Conservation (phyloP, 495 filamentous ascomycete species). For the Aspergillus ostianus region DNA sequence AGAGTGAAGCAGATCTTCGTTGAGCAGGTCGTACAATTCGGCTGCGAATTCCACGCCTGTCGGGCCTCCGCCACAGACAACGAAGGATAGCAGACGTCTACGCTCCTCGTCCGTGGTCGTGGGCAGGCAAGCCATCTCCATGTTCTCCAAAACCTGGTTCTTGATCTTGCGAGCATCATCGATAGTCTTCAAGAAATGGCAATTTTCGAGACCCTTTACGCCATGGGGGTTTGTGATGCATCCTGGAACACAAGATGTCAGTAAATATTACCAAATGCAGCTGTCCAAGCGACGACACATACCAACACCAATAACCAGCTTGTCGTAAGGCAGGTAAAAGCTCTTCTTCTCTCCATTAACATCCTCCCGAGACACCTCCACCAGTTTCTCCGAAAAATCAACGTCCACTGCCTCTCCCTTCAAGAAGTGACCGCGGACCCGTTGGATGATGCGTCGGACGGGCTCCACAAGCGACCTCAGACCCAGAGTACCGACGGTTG, state of each 20-base stretch:
- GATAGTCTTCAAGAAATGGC: constrained; percentile 91
- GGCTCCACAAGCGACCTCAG: constrained; percentile 90
- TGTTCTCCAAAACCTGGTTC: constrained; percentile 85
- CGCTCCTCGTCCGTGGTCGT: constrained; percentile 90
- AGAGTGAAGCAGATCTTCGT: constrained; percentile 81
- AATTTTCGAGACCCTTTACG: constrained; percentile 91
- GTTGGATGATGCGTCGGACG: constrained; percentile 75
- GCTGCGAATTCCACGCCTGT: constrained; percentile 98
- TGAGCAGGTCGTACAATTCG: constrained; percentile 92
- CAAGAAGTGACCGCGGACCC: constrained; percentile 83
- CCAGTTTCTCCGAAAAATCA: constrained; percentile 84
- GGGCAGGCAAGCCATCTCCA: constrained; percentile 90
- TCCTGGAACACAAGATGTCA: constrained; percentile 43
- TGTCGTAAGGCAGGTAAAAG: constrained; percentile 98
- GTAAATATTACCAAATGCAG: background rate
- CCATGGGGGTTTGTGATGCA: constrained; percentile 93
- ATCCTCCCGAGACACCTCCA: constrained; percentile 78
- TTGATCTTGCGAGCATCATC: constrained; percentile 86
- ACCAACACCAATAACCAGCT: constrained; percentile 93
- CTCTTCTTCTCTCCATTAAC: constrained; percentile 64
- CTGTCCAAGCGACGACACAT: constrained; percentile 20
- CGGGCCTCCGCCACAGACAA: constrained; percentile 90
- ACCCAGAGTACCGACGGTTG: constrained; percentile 93
- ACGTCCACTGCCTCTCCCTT: constrained; percentile 83
- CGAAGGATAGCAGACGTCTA: constrained; percentile 84